Percentiles rank a stretch among this genome's conserved stretches.
These are phyloP conservation scores for Salix viminalis DNA, from an alignment of 345 rosid species.

Conservation along the genomic window DNA sequence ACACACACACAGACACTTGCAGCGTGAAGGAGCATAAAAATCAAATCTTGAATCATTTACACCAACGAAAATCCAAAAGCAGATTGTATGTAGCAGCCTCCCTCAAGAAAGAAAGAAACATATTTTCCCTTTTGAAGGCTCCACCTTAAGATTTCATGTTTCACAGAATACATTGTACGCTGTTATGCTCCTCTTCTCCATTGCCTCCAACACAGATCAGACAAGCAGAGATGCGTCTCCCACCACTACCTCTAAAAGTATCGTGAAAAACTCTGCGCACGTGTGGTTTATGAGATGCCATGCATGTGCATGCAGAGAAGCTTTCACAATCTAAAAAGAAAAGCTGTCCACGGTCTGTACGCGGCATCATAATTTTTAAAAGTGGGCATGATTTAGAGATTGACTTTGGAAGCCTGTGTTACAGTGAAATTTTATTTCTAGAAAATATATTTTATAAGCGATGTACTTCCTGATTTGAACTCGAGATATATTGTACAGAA, in stretches of 20 bases:
- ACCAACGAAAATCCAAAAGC: no score
- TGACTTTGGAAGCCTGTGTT: no score
- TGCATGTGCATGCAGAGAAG: neutral
- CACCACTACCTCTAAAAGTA: neutral
- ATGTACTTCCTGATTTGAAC: no score
- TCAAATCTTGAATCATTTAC: no score
- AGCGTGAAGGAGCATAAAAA: no score
- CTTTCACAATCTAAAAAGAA: neutral
- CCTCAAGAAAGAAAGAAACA: neutral
- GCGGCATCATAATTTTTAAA: no score
- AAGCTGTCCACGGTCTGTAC: conserved; percentile 1
- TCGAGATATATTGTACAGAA: no score
- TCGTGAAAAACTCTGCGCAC: neutral
- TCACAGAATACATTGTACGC: neutral
- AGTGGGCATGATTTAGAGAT: no score
- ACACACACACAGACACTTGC: no score
- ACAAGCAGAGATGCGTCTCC: neutral
- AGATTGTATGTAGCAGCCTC: no score
- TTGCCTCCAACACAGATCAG: neutral
- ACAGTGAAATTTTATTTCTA: no score
- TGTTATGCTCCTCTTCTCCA: neutral
- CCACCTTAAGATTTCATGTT: neutral
- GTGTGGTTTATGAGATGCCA: neutral
- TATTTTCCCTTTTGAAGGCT: conserved; percentile 8
- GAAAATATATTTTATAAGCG: no score